Percentiles rank a stretch among this genome's conserved stretches.
Evolutionary conservation across 2,329 filamentous ascomycete species (phyloP).

Genomic region (Colletotrichum chrysophilum): DNA sequence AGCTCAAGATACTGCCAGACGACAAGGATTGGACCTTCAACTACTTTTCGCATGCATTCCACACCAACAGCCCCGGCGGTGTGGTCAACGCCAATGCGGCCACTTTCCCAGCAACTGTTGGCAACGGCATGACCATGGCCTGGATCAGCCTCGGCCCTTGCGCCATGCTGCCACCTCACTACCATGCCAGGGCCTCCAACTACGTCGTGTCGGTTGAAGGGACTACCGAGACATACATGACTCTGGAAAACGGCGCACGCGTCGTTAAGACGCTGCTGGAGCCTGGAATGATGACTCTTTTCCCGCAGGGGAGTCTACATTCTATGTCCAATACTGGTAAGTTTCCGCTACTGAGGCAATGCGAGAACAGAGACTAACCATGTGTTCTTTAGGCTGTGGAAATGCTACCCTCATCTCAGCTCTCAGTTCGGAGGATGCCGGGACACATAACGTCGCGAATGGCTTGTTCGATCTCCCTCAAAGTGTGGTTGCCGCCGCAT

Average conservation of each 20-base stretch:
- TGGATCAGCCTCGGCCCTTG: constrained; percentile 54
- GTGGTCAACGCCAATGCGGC: constrained; percentile 58
- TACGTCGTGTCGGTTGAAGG: constrained; percentile 51
- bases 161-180: constrained; percentile 55
- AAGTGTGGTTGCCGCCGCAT: constrained; percentile 46
- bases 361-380: not conserved
- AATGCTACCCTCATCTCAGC: constrained; percentile 54
- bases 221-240: constrained; percentile 57
- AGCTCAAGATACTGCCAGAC: constrained; percentile 41
- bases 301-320: constrained; percentile 52
- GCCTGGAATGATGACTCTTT: constrained; percentile 53
- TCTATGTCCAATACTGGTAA: constrained; percentile 55
- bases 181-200: constrained; percentile 55
- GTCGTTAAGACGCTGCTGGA: constrained; percentile 44
- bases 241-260: constrained; percentile 53
- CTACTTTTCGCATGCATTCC: constrained; percentile 46
- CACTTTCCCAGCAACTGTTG: constrained; percentile 52
- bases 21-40: constrained; percentile 54
- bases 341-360: constrained; percentile 4
- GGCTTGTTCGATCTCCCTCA: constrained; percentile 43
- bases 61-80: constrained; percentile 48
- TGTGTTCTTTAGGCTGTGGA: constrained; percentile 41
- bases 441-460: constrained; percentile 53
- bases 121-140: constrained; percentile 51
- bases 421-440: constrained; percentile 52